These are phyloP conservation scores for Hygrophila difformis DNA, from an alignment of 257 asterid species.

Conservation along the genomic window DNA sequence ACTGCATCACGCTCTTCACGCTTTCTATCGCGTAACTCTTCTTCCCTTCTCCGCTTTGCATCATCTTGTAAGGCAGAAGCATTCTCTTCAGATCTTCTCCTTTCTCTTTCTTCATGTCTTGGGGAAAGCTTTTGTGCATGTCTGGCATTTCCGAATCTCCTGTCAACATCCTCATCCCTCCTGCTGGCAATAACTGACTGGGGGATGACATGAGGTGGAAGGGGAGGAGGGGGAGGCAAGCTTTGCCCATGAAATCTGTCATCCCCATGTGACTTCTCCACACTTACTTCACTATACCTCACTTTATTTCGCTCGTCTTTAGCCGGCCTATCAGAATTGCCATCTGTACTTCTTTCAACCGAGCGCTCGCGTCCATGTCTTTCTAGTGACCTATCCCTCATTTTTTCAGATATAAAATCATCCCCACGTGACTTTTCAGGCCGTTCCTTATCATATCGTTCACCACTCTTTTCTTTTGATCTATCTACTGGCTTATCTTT, in stretches of 20 bases:
- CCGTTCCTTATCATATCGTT: conserved; percentile 75
- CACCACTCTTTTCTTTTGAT: conserved; percentile 73
- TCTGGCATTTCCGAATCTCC: conserved; percentile 75
- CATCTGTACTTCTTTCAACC: conserved; percentile 74
- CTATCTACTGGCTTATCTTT: conserved; percentile 56
- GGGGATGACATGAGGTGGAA: conserved; percentile 84
- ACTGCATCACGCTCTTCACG: conserved; percentile 79
- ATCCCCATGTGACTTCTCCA: conserved; percentile 61
- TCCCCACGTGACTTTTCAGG: conserved; percentile 76
- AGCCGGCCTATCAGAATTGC: conserved; percentile 61
- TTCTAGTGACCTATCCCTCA: conserved; percentile 80
- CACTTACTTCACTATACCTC: conserved; percentile 45
- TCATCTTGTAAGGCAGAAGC: conserved; percentile 66
- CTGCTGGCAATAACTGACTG: conserved; percentile 65
- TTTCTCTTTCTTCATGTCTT: conserved; percentile 87
- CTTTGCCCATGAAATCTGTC: conserved; percentile 75
- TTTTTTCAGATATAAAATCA: conserved; percentile 58
- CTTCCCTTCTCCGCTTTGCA: conserved; percentile 83
- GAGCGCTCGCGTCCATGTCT: conserved; percentile 88
- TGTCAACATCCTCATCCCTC: conserved; percentile 87
- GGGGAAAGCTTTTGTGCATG: conserved; percentile 88
- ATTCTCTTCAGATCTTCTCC: conserved; percentile 87
- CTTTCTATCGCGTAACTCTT: conserved; percentile 84
- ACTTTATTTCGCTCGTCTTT: conserved; percentile 78
- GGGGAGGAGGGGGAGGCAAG: conserved; percentile 98